These are phyloP conservation scores for Hsuehochloa calcarea DNA, from an alignment of 176 grass and related monocot genomes.

Conservation along the genomic window DNA sequence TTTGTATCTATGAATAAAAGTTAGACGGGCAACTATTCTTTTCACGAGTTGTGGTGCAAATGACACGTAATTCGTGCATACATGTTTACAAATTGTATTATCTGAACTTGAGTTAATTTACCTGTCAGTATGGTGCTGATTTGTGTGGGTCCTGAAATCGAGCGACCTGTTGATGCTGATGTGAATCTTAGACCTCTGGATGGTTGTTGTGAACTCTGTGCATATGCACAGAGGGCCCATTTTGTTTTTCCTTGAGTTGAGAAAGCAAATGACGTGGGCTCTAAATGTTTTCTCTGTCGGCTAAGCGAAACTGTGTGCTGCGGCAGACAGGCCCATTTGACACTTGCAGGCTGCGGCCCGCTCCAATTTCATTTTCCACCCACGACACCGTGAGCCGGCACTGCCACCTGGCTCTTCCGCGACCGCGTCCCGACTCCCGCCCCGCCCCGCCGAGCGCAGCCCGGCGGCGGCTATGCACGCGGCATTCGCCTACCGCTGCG, in stretches of 20 bases:
- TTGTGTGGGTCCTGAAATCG: background rate
- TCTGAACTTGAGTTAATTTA: background rate
- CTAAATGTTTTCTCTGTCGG: too few species aligned
- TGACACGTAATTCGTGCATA: background rate
- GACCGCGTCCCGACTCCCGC: background rate
- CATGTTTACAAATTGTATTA: background rate
- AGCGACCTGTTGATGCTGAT: background rate
- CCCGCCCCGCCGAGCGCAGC: background rate
- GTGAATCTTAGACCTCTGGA: too few species aligned
- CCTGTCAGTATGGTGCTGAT: background rate
- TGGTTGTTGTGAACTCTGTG: background rate
- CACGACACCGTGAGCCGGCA: background rate
- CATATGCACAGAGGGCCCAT: too few species aligned
- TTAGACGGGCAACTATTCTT: background rate
- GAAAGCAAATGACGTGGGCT: too few species aligned
- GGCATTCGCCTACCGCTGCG: background rate
- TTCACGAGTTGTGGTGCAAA: background rate
- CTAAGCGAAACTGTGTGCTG: background rate
- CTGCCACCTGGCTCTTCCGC: background rate
- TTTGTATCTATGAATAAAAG: background rate
- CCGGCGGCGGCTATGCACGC: conserved; percentile 26
- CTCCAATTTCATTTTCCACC: background rate
- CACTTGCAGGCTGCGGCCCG: background rate
- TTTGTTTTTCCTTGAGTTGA: too few species aligned
- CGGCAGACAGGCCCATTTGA: background rate